These are phyloP conservation scores for Tolypocladium nubicola DNA, from an alignment of 2,329 filamentous ascomycete genomes.

Conservation along the genomic window DNA sequence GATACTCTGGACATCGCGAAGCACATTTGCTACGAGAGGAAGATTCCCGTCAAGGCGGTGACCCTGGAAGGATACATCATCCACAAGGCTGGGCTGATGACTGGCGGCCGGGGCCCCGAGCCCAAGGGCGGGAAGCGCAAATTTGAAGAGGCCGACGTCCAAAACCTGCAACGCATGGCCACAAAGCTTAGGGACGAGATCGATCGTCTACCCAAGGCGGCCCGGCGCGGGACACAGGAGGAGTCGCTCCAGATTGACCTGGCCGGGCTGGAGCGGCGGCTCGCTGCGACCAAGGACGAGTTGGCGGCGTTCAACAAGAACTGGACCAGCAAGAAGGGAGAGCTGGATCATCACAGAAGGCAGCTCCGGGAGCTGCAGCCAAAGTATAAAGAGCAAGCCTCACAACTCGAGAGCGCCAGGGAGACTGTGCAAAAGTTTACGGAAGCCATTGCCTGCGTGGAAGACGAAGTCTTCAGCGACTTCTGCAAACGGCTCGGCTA, in stretches of 20 bases:
- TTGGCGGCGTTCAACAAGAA: slow-evolving; percentile 72
- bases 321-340: slow-evolving; percentile 70
- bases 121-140: slow-evolving; percentile 65
- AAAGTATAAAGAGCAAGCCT: slow-evolving; percentile 64
- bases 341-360: slow-evolving; percentile 61
- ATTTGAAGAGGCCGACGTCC: slow-evolving; percentile 84
- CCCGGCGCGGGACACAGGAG: slow-evolving; percentile 66
- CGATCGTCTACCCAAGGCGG: slow-evolving; percentile 66
- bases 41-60: slow-evolving; percentile 85
- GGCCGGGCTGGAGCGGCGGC: slow-evolving; percentile 65
- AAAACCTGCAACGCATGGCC: slow-evolving; percentile 67
- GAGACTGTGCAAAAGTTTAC: slow-evolving; percentile 41
- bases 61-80: slow-evolving; percentile 94
- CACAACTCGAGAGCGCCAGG: slow-evolving; percentile 51
- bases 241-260: slow-evolving; percentile 74
- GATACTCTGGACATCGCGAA: slow-evolving; percentile 81
- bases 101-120: slow-evolving; percentile 75
- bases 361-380: slow-evolving; percentile 69
- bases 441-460: slow-evolving; percentile 63
- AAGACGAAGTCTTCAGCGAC: slow-evolving; percentile 74
- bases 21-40: slow-evolving; percentile 75
- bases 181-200: slow-evolving; percentile 71
- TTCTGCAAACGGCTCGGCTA: slow-evolving; percentile 88
- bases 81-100: slow-evolving; percentile 94
- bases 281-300: slow-evolving; percentile 64